Evolutionary conservation across 192 early-diverging fungal species (phyloP).

Genomic region (Backusella australiensis): DNA sequence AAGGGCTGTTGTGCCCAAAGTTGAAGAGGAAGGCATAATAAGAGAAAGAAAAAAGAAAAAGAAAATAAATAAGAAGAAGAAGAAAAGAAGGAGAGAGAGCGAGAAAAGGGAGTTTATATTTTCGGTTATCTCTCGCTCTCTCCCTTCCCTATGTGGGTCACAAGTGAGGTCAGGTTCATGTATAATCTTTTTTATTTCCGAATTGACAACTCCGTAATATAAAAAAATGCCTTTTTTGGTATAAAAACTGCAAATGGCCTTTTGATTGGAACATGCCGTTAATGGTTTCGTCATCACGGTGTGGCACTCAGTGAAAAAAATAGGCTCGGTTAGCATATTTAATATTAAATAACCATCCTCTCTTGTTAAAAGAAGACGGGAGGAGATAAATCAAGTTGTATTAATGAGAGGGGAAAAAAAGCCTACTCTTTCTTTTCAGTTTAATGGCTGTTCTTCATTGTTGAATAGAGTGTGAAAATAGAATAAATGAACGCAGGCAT

Average conservation of each 20-base stretch:
- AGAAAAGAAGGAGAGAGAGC: neutral
- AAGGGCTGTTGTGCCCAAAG: slow-evolving; percentile 12
- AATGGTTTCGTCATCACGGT: neutral
- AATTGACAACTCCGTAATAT: slow-evolving; percentile 2
- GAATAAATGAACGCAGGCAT: no score
- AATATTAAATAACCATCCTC: neutral
- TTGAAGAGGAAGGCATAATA: slow-evolving; percentile 4
- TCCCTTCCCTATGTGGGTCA: neutral
- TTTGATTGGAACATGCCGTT: neutral
- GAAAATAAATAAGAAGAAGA: no score
- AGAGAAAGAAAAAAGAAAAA: neutral
- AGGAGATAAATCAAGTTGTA: no score
- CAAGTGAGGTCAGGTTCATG: neutral
- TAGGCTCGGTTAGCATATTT: neutral
- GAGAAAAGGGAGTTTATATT: neutral
- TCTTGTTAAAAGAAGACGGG: no score
- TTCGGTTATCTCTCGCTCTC: neutral
- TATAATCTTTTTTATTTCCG: neutral
- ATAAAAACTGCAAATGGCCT: neutral
- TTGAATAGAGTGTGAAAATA: no score
- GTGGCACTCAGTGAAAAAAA: neutral
- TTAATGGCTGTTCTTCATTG: no score
- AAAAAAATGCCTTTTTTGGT: neutral
- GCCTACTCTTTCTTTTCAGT: no score
- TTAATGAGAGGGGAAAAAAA: no score